Evolutionary conservation across 2,329 filamentous ascomycete genomes (phyloP).

Genomic region (Alternaria dauci): DNA sequence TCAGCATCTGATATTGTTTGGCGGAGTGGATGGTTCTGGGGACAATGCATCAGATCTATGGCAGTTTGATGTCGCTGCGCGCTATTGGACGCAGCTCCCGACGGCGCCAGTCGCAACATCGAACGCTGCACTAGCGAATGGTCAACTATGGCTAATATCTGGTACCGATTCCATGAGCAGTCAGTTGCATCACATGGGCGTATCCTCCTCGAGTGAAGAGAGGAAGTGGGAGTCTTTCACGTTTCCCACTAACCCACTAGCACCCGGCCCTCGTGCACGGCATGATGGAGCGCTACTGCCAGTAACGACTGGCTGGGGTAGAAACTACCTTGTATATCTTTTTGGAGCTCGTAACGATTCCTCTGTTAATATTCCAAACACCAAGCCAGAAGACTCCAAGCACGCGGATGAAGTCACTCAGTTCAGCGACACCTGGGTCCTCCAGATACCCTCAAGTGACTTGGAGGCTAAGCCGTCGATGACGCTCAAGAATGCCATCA

Average conservation of each 20-base stretch:
- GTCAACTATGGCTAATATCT: slow-evolving; percentile 53
- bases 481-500: slow-evolving; percentile 42
- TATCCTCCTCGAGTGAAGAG: slow-evolving; percentile 27
- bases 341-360: slow-evolving; percentile 44
- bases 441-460: slow-evolving; percentile 54
- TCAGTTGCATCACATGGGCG: slow-evolving; percentile 38
- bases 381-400: slow-evolving; percentile 14
- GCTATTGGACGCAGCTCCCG: slow-evolving; percentile 36
- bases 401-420: slow-evolving; percentile 30
- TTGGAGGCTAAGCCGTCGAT: slow-evolving; percentile 34
- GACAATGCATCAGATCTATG: slow-evolving; percentile 38
- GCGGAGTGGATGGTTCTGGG: slow-evolving; percentile 35
- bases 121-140: slow-evolving; percentile 49
- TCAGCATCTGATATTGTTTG: slow-evolving; percentile 35
- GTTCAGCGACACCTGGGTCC: slow-evolving; percentile 56
- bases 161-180: slow-evolving; percentile 43
- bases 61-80: slow-evolving; percentile 34
- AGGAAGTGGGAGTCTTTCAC: slow-evolving; percentile 51
- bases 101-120: slow-evolving; percentile 40
- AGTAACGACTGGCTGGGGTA: slow-evolving; percentile 55
- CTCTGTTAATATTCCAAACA: background rate
- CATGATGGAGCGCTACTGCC: slow-evolving; percentile 52
- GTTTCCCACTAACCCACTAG: slow-evolving; percentile 55
- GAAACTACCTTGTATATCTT: slow-evolving; percentile 56
- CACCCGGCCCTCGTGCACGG: slow-evolving; percentile 53